Base-by-base conservation (phyloP, 129 eudicot species). In the Flaveria bidentis region DNA sequence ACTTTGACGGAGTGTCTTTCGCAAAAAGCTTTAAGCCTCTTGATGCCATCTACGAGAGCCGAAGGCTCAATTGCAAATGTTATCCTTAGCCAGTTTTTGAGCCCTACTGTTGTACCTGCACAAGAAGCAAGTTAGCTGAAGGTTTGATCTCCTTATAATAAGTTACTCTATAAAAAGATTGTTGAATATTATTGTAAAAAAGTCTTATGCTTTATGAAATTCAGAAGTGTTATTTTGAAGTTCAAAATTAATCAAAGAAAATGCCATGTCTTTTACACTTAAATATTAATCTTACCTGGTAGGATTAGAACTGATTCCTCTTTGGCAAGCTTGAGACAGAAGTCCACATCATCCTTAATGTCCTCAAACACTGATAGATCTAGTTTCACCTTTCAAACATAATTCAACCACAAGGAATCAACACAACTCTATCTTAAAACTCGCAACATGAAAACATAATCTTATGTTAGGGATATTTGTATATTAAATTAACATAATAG, bases 281-380 rank as follows among this genome's bases (percentile, higher is more conserved):
- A 4, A 57, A 8, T 3, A 55, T 9, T 52, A 23, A 55, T 44
- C 55, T 76, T 86, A 90, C 98, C 98, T 69, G 98, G 98, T 51
- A 93, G 83, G 51, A 90, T 79, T 50, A 93, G 17, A 33, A 90
- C 85, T n/a, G 94, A 90, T 76, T 93, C 98, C 88, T 93, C 98
- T 75, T 87, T 80, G 11, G 86, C 93, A 70, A 93, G 89, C 85
- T 91, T 85, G 20, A 68, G 23, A 78, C 93, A 91, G 42, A 93
- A 93, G 76, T 90, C 98, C 71, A 87, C 0, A 71, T 93, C 98
- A 91, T 93, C 92, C 77, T 82, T 47, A 20, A 93, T 88, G 74
- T 74, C 93, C 75, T 87, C 89, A 45, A 93, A 81, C 20, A 81
- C 74, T 0, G 84, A 80, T 49, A 88, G 44, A 80, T 93, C 84